Conservation (phyloP, 2,329 filamentous ascomycete species). For the Aotearoamyces nothofagi region DNA sequence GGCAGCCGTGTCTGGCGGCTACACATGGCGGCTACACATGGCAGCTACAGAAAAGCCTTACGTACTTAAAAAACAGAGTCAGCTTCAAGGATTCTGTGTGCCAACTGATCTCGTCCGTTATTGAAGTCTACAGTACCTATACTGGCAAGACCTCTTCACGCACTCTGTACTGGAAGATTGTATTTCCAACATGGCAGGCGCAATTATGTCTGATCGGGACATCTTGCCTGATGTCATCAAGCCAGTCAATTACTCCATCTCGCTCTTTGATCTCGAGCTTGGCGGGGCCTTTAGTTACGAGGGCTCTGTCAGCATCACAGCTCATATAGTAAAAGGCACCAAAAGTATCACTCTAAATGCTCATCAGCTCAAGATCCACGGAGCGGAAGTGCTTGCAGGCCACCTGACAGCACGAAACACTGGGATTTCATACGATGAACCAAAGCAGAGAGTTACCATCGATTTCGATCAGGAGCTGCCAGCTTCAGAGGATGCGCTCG, state of each 20-base stretch:
- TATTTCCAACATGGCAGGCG: constrained; percentile 13
- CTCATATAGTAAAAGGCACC: constrained; percentile 55
- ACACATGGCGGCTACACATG: too few relatives aligned
- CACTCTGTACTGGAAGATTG: too few relatives aligned
- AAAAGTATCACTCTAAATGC: constrained; percentile 74
- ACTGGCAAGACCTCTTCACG: too few relatives aligned
- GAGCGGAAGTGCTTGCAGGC: constrained; percentile 44
- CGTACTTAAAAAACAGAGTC: too few relatives aligned
- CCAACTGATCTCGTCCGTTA: too few relatives aligned
- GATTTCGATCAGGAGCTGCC: constrained; percentile 60
- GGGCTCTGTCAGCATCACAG: constrained; percentile 69
- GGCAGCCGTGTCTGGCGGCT: too few relatives aligned
- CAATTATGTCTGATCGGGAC: constrained; percentile 41
- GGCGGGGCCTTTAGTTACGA: constrained; percentile 61
- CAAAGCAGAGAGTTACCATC: constrained; percentile 70
- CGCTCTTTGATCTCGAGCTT: constrained; percentile 63
- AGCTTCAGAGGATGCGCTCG: constrained; percentile 44
- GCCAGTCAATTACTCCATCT: constrained; percentile 74
- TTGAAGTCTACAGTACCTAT: too few relatives aligned
- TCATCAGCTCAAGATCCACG: constrained; percentile 65
- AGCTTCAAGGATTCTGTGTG: too few relatives aligned
- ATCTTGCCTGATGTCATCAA: constrained; percentile 52
- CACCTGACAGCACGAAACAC: constrained; percentile 37
- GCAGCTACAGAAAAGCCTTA: too few relatives aligned
- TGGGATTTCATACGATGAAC: constrained; percentile 64